Evolutionary conservation across 306 rosid species (phyloP).

Genomic region (Trifolium subterraneum): DNA sequence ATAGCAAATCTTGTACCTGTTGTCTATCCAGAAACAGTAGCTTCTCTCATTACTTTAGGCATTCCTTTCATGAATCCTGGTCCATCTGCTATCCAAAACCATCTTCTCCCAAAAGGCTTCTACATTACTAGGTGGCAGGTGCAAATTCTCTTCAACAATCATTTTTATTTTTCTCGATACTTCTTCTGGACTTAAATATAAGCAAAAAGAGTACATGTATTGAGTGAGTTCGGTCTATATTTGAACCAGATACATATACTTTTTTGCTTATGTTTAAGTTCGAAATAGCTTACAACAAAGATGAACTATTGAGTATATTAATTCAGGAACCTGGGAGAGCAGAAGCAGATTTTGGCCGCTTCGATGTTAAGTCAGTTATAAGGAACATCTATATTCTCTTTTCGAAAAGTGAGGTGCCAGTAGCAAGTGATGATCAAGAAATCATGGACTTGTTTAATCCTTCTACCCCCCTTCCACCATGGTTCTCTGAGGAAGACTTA

Average conservation of each 20-base stretch:
- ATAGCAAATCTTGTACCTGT: slow-evolving; percentile 52
- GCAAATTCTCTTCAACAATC: not conserved
- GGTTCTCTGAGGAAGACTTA: slow-evolving; percentile 69
- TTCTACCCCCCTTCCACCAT: slow-evolving; percentile 56
- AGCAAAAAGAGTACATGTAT: not conserved
- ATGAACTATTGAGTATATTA: slow-evolving; percentile 1
- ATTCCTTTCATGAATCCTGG: slow-evolving; percentile 60
- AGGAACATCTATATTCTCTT: slow-evolving; percentile 65
- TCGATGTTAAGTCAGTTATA: slow-evolving; percentile 55
- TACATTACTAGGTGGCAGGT: slow-evolving; percentile 65
- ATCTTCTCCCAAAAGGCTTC: slow-evolving; percentile 65
- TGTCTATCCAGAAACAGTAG: slow-evolving; percentile 55
- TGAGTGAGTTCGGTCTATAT: not conserved
- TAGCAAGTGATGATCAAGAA: slow-evolving; percentile 57
- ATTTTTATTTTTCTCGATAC: not conserved
- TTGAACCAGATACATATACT: not conserved
- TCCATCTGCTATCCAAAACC: slow-evolving; percentile 42
- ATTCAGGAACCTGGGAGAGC: slow-evolving; percentile 60
- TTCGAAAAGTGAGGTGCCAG: slow-evolving; percentile 61
- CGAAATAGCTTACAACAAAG: not conserved
- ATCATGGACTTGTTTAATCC: slow-evolving; percentile 72
- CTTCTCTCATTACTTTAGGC: slow-evolving; percentile 56
- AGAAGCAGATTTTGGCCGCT: slow-evolving; percentile 65
- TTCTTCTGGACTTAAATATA: not conserved
- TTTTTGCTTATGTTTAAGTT: not conserved